These are phyloP conservation scores for Aspergillus ellipticus DNA, from an alignment of 495 filamentous ascomycete genomes.

Conservation along the genomic window DNA sequence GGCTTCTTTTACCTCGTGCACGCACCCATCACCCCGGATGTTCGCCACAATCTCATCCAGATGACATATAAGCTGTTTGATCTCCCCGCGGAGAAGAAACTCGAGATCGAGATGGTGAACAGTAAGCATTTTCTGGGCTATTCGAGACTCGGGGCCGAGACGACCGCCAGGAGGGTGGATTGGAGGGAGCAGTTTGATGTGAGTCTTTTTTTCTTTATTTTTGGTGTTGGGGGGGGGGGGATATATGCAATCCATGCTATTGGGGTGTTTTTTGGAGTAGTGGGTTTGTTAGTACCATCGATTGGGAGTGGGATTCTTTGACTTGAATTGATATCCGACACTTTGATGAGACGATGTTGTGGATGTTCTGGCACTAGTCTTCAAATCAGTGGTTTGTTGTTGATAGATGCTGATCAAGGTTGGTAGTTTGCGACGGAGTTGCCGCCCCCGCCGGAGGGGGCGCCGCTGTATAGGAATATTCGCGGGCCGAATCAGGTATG, in stretches of 20 bases:
- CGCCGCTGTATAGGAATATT: slow-evolving; percentile 76
- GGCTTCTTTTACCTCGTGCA: slow-evolving; percentile 92
- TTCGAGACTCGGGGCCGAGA: slow-evolving; percentile 46
- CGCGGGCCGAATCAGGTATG: slow-evolving; percentile 66
- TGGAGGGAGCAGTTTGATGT: slow-evolving; percentile 87
- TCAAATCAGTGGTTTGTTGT: no score
- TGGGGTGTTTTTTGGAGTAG: no score
- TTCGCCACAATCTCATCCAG: slow-evolving; percentile 64
- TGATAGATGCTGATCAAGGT: not conserved
- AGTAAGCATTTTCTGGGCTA: slow-evolving; percentile 58
- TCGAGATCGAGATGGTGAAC: slow-evolving; percentile 89
- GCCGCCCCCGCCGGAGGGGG: slow-evolving; percentile 54
- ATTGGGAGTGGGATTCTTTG: no score
- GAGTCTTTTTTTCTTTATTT: slow-evolving; percentile 45
- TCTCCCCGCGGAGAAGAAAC: slow-evolving; percentile 75
- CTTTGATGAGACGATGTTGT: no score
- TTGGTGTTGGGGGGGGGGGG: no score
- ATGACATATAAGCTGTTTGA: slow-evolving; percentile 77
- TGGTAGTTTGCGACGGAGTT: slow-evolving; percentile 63
- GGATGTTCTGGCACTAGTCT: no score
- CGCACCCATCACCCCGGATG: slow-evolving; percentile 64
- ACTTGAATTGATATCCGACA: no score
- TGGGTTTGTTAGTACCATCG: no score
- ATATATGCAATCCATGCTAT: no score
- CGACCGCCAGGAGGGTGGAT: slow-evolving; percentile 41